Conservation (phyloP, 345 rosid genomes). For the Eucalyptus pauciflora region DNA sequence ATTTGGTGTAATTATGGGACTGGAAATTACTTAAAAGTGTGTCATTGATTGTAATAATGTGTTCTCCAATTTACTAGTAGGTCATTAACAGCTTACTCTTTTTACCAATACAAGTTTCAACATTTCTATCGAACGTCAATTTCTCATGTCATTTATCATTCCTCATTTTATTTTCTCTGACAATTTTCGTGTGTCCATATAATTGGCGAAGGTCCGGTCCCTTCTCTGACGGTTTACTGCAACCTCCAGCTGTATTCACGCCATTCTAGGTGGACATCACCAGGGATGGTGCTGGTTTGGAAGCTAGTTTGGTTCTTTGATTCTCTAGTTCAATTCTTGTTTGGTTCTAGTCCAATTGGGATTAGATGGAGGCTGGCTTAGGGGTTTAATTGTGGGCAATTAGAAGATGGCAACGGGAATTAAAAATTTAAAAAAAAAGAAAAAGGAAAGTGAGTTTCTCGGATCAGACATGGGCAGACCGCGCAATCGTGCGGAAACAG, state of each 20-base stretch:
- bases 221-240: neutral
- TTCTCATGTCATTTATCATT: neutral
- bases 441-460: neutral
- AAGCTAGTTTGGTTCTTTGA: neutral
- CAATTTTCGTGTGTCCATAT: too few relatives aligned
- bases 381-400: neutral
- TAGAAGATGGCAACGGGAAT: neutral
- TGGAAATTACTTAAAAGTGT: too few relatives aligned
- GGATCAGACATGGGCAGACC: too few relatives aligned
- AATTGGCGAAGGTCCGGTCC: neutral
- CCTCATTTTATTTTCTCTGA: neutral
- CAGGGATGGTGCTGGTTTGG: neutral
- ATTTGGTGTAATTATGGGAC: too few relatives aligned
- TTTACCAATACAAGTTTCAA: fast-evolving
- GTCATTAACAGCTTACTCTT: neutral
- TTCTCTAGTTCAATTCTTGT: neutral
- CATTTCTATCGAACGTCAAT: fast-evolving
- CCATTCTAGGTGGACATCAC: neutral
- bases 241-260: neutral
- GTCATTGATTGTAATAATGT: fast-evolving
- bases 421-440: too few relatives aligned
- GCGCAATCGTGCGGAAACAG: too few relatives aligned
- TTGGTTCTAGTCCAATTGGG: neutral
- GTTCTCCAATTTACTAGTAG: neutral
- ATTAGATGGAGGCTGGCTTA: neutral